A percentile compares a stretch with the other conserved stretches of the same genome.
Conservation (phyloP, 2,329 filamentous ascomycete species). For the Penicillium crustosum region DNA sequence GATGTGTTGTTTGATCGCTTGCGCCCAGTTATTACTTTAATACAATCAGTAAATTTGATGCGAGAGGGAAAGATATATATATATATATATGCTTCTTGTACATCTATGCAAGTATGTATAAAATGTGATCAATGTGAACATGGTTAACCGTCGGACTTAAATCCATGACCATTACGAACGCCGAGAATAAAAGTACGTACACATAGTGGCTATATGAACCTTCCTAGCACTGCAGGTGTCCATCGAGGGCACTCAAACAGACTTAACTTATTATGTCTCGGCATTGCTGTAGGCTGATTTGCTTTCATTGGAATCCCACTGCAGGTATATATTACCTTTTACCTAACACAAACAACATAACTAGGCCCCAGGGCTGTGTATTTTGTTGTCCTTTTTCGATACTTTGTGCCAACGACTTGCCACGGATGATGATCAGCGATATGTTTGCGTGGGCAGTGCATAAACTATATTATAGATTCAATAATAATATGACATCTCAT, state of each 20-base stretch:
- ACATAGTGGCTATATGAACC: neutral
- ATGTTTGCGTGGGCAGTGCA: neutral
- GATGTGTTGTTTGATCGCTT: slow-evolving; percentile 2
- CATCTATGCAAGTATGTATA: no score
- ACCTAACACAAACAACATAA: neutral
- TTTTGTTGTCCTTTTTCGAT: neutral
- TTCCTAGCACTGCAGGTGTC: neutral
- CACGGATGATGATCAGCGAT: neutral
- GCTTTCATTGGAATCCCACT: neutral
- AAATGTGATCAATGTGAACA: neutral
- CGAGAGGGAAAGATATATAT: neutral
- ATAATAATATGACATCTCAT: neutral
- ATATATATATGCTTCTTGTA: no score
- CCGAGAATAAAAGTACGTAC: neutral
- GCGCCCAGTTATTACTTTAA: neutral
- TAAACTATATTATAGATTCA: neutral
- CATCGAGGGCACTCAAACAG: neutral
- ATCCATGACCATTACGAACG: neutral
- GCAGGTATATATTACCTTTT: neutral
- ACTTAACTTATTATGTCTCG: neutral
- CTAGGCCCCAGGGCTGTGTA: neutral
- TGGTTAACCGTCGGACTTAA: fast-evolving
- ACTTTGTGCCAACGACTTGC: neutral
- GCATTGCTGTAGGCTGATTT: neutral
- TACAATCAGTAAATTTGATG: neutral